phyloP scores from a whole-genome alignment of 2,329 filamentous ascomycete species.

The Nemania bipapillata region DNA sequence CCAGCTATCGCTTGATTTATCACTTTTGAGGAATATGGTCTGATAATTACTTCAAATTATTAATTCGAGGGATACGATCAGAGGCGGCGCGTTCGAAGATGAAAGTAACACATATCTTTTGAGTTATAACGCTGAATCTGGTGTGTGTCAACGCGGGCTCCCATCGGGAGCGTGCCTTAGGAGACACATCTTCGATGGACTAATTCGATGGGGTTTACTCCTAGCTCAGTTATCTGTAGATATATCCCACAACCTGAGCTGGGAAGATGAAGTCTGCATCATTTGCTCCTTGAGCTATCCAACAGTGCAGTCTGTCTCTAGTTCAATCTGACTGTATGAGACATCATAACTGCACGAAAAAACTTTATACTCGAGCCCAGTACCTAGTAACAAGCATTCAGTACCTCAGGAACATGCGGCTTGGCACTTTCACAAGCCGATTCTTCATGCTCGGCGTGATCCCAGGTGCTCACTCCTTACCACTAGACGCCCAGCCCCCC shows the following conservation, averaged over 20 bases:
- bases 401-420: constrained; percentile 21
- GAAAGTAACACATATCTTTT: constrained; percentile 9
- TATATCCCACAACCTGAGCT: neutral
- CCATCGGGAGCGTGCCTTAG: constrained; percentile 31
- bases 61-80: neutral
- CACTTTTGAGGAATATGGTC: neutral
- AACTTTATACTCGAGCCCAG: neutral
- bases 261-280: neutral
- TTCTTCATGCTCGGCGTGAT: constrained; percentile 1
- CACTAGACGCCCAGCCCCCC: neutral
- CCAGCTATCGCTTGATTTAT: too few relatives aligned
- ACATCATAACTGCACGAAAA: neutral
- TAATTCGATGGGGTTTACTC: neutral
- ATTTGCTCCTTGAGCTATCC: neutral
- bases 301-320: neutral
- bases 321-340: neutral
- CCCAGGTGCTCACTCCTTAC: constrained; percentile 1
- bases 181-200: constrained; percentile 15
- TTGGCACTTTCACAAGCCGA: neutral
- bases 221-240: neutral
- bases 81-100: neutral
- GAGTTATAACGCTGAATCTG: constrained; percentile 1
- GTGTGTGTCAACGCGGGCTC: constrained; percentile 26
- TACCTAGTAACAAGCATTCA: neutral
- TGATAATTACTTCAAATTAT: neutral